A percentile compares a stretch with the other conserved stretches of the same genome.
These are phyloP conservation scores for Xylariaceae sp. DNA, from an alignment of 2,329 filamentous ascomycete genomes.

Conservation along the genomic window DNA sequence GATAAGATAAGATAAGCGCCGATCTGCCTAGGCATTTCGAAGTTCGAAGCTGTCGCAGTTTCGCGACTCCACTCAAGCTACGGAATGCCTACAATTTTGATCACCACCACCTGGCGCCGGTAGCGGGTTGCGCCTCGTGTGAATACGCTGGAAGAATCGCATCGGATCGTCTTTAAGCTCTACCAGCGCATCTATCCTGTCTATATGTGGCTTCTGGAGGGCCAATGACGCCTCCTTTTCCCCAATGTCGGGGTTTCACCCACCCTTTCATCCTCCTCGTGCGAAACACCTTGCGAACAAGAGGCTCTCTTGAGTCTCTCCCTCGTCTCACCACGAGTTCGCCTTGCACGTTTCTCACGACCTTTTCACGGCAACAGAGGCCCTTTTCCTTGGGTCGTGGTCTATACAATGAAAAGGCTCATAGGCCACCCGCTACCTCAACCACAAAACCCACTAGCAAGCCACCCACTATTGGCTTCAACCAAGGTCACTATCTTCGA, in stretches of 20 bases:
- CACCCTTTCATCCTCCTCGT: conserved; percentile 29
- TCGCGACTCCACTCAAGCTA: neutral
- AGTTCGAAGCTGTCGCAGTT: no score
- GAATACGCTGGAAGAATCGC: neutral
- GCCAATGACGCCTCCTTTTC: conserved; percentile 24
- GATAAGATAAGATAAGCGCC: no score
- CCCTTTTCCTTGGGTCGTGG: conserved; percentile 12
- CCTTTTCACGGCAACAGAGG: conserved; percentile 10
- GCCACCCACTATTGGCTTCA: conserved; percentile 5
- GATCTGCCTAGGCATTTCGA: no score
- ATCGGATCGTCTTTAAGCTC: neutral
- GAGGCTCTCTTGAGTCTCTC: conserved; percentile 10
- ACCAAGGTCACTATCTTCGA: conserved; percentile 47
- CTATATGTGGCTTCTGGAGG: neutral
- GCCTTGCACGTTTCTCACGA: conserved; percentile 9
- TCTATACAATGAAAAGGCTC: neutral
- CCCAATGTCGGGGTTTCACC: conserved; percentile 30
- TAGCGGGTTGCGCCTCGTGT: neutral
- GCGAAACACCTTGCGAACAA: conserved; percentile 24
- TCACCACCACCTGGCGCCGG: neutral
- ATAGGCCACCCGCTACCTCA: neutral
- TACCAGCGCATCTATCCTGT: no score
- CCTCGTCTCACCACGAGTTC: conserved; percentile 6
- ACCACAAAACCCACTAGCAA: conserved; percentile 4
- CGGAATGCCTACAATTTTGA: neutral